A percentile compares a stretch with the other conserved stretches of the same genome.
These are phyloP conservation scores for Alectoria sarmentosa DNA, from an alignment of 495 filamentous ascomycete genomes.

Conservation along the genomic window DNA sequence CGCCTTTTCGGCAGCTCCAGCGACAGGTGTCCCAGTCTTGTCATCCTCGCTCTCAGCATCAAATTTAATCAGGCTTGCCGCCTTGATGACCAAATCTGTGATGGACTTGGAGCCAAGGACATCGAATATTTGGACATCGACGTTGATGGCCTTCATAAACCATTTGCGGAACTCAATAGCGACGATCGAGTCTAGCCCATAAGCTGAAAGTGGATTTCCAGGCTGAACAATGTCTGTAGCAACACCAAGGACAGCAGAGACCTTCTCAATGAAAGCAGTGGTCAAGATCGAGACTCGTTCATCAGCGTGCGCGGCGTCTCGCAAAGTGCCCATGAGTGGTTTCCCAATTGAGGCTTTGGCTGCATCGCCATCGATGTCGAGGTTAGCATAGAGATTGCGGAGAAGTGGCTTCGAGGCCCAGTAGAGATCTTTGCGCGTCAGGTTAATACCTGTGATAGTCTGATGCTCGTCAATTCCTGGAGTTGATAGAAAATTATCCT, in stretches of 20 bases:
- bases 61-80: slow-evolving; percentile 16
- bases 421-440: slow-evolving; percentile 25
- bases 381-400: slow-evolving; percentile 26
- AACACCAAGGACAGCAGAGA: slow-evolving; percentile 26
- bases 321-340: slow-evolving; percentile 15
- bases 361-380: slow-evolving; percentile 20
- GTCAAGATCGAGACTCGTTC: slow-evolving; percentile 18
- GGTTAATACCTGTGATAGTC: slow-evolving; percentile 25
- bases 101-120: slow-evolving; percentile 26
- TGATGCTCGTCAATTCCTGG: slow-evolving; percentile 23
- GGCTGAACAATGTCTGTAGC: slow-evolving; percentile 26
- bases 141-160: slow-evolving; percentile 27
- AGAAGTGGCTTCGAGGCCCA: slow-evolving; percentile 26
- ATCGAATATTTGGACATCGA: slow-evolving; percentile 25
- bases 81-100: slow-evolving; percentile 21
- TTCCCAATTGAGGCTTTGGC: slow-evolving; percentile 10
- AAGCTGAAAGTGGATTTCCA: slow-evolving; percentile 29
- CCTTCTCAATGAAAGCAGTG: slow-evolving; percentile 28
- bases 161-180: slow-evolving; percentile 39
- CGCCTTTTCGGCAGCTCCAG: slow-evolving; percentile 9
- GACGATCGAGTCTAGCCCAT: slow-evolving; percentile 39
- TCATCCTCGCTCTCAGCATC: slow-evolving; percentile 7
- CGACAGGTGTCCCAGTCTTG: not conserved
- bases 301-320: slow-evolving; percentile 11
- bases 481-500: slow-evolving; percentile 1